These are phyloP conservation scores for Colletotrichum eleusines DNA, from an alignment of 2,329 filamentous ascomycete genomes.

Conservation along the genomic window DNA sequence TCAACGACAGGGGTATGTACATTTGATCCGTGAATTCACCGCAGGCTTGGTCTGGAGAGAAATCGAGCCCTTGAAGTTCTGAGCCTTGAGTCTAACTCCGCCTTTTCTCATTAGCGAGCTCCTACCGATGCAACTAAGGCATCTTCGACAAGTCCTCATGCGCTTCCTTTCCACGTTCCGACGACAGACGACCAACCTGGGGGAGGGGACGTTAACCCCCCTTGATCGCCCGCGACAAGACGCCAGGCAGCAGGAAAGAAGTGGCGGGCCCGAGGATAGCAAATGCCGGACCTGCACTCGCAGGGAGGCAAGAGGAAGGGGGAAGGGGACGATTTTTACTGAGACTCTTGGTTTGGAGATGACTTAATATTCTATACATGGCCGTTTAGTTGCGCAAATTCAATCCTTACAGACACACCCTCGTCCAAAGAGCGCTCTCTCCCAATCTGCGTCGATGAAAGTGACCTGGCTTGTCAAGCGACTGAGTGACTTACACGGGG, in stretches of 20 bases:
- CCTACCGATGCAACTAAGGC: background rate
- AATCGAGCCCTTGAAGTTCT: background rate
- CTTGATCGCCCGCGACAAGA: too few relatives aligned
- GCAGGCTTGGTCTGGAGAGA: background rate
- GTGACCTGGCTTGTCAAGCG: too few relatives aligned
- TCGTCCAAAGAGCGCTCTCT: background rate
- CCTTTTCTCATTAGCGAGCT: background rate
- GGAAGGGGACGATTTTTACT: background rate
- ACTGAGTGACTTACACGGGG: too few relatives aligned
- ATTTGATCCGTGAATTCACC: background rate
- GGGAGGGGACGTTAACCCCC: accelerated
- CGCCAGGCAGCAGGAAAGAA: background rate
- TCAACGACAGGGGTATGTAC: constrained; percentile 10
- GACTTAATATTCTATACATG: background rate
- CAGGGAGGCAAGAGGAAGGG: background rate
- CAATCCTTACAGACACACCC: background rate
- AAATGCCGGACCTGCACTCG: background rate
- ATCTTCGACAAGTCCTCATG: background rate
- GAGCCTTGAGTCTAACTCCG: background rate
- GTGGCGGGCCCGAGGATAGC: background rate
- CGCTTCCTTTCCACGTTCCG: background rate
- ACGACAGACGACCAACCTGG: too few relatives aligned
- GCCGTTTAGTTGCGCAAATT: background rate
- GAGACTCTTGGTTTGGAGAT: background rate
- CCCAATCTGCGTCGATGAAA: background rate